Conservation (phyloP, 495 filamentous ascomycete species). For the Neurospora africana region DNA sequence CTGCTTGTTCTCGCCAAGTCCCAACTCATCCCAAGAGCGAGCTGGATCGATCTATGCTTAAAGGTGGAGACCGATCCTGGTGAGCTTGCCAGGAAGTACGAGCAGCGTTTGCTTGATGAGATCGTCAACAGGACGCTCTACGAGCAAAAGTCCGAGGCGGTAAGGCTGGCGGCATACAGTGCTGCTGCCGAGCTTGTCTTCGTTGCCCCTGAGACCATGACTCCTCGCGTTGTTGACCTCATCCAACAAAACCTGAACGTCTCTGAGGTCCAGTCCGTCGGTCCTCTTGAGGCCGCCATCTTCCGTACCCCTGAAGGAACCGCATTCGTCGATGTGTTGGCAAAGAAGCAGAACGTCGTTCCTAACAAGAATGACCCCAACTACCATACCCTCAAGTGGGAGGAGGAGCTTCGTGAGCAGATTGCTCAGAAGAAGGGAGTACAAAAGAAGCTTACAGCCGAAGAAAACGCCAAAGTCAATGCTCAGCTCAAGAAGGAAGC, state of each 20-base stretch:
- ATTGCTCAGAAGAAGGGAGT: constrained; percentile 85
- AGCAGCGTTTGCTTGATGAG: constrained; percentile 34
- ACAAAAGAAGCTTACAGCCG: constrained; percentile 78
- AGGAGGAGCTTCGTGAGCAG: constrained; percentile 80
- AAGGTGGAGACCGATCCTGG: constrained; percentile 73
- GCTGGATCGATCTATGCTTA: constrained; percentile 84
- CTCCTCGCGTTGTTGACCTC: constrained; percentile 61
- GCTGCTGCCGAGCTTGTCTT: constrained; percentile 87
- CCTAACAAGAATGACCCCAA: constrained; percentile 79
- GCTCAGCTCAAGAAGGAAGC: constrained; percentile 82
- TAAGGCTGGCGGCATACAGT: constrained; percentile 61
- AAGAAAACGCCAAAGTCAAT: constrained; percentile 83
- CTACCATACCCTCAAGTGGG: constrained; percentile 94
- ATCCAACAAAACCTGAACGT: constrained; percentile 61
- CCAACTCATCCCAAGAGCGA: constrained; percentile 62
- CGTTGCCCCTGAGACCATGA: constrained; percentile 75
- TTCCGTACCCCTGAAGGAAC: constrained; percentile 81
- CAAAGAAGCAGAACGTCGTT: constrained; percentile 58
- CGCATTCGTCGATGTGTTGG: constrained; percentile 80
- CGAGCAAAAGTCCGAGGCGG: constrained; percentile 31
- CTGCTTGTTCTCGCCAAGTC: constrained; percentile 69
- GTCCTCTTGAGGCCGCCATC: constrained; percentile 81
- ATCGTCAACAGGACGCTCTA: constrained; percentile 38
- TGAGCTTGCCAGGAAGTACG: constrained; percentile 49
- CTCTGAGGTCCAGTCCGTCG: constrained; percentile 53